Evolutionary conservation across 2,329 filamentous ascomycete species (phyloP), one percentile per base, ranked within the genome.

Genomic region (Arthrocladium fulminans): DNA sequence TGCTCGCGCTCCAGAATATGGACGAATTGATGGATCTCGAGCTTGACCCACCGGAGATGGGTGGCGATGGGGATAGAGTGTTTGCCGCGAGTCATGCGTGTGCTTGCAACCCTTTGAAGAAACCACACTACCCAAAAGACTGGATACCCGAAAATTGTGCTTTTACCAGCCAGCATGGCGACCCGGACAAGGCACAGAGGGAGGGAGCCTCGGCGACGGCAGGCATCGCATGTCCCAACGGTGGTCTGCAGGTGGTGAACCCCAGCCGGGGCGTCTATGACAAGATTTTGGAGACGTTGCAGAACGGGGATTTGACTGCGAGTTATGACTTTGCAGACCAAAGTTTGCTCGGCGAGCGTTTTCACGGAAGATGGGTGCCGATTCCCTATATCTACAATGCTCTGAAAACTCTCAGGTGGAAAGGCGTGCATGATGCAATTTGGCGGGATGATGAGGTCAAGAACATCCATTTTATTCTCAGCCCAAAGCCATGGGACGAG

Each of bases 11-110:
- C 55, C 74, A 74, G 59, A 94, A 94, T 67, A 94, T 95, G 86
- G 88, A 94, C 64, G 88, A 94, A 69, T 71, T 94, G 57, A 94
- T 94, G 86, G 80, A 86, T n/a, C 59, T 94, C 43, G 70, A 78
- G 52, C 76, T 94, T 39, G 86, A 90, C 65, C 61, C 69, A 17
- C 70, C 77, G 0, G 69, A 67, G 35, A 51, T 72, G 50, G 69
- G 59, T 1, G 80, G 59, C 9, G 69, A 68, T 15, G 79, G 83
- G 19, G 63, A 73, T 38, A 74, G 77, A 38, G 84, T 94, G 27
- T 90, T 94, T 65, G 88, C 86, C 1, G 86, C 87, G 3, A 80
- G 81, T 54, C 86, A 90, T 67, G 88, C 88, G 3, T 94, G 88
- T 66, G 81, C 88, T 15, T 94, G 88, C 70, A 94, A 94, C 67